Evolutionary conservation across 768 basidiomycete species (phyloP).

Genomic region (Rossbeevera mucosa): DNA sequence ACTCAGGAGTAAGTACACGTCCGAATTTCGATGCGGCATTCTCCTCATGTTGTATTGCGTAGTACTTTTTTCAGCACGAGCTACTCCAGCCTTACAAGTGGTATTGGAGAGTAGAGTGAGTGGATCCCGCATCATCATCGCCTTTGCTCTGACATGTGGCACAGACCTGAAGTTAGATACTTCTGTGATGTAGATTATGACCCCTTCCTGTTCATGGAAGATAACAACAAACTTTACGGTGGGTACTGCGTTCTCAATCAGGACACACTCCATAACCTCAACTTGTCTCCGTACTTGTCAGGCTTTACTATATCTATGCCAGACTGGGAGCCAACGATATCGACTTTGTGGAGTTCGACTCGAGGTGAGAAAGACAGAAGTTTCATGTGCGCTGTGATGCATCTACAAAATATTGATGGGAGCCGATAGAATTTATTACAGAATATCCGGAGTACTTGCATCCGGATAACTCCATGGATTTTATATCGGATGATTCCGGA

Average conservation of each 20-base stretch:
- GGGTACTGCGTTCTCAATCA: slow-evolving; percentile 3
- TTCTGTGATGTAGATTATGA: slow-evolving; percentile 50
- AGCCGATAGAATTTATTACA: slow-evolving; percentile 48
- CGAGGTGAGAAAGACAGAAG: slow-evolving; percentile 41
- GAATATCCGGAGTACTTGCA: slow-evolving; percentile 53
- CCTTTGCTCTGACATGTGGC: neutral
- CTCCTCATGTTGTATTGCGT: slow-evolving; percentile 5
- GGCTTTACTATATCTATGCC: slow-evolving; percentile 63
- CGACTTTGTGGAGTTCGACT: slow-evolving; percentile 56
- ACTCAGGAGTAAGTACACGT: slow-evolving; percentile 52
- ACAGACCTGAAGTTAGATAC: slow-evolving; percentile 47
- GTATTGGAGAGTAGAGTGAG: slow-evolving; percentile 61
- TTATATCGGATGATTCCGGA: slow-evolving; percentile 64
- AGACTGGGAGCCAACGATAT: slow-evolving; percentile 62
- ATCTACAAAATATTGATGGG: slow-evolving; percentile 29
- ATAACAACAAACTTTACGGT: slow-evolving; percentile 50
- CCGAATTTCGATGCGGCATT: neutral
- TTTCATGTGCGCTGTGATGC: slow-evolving; percentile 11
- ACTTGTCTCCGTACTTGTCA: slow-evolving; percentile 13
- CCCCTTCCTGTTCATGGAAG: slow-evolving; percentile 56
- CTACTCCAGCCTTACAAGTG: slow-evolving; percentile 50
- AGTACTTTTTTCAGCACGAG: slow-evolving; percentile 56
- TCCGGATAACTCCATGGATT: slow-evolving; percentile 55
- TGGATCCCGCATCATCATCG: neutral
- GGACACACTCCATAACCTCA: neutral